A percentile compares a stretch with the other conserved stretches of the same genome.
Conservation (phyloP, 2,329 filamentous ascomycete genomes). For the Calonectria multiphialidica region DNA sequence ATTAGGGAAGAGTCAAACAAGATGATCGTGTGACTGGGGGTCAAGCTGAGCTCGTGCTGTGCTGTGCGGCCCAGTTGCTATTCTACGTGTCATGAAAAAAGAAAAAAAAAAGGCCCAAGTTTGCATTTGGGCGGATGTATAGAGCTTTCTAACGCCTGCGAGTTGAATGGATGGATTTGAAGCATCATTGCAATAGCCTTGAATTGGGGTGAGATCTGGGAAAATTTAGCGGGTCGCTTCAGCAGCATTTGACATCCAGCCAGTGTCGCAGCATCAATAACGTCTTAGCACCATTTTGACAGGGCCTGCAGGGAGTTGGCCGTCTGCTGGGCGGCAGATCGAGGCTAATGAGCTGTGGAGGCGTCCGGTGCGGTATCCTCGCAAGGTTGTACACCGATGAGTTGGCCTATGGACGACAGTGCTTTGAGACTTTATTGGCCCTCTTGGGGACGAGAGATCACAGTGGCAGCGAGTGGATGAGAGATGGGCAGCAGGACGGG, state of each 20-base stretch:
- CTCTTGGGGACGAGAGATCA: background rate
- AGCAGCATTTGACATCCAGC: constrained; percentile 1
- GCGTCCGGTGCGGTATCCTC: background rate
- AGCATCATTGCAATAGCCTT: constrained; percentile 1
- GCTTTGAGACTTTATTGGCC: background rate
- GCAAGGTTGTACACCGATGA: constrained; percentile 2
- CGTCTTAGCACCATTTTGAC: background rate
- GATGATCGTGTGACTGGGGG: background rate
- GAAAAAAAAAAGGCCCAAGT: background rate
- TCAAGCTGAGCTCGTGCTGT: background rate
- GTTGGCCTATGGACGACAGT: background rate
- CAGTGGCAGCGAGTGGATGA: background rate
- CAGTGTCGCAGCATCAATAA: background rate
- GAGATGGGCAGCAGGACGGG: background rate
- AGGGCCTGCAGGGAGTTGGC: constrained; percentile 12
- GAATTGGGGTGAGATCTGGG: constrained; percentile 11
- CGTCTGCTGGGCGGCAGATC: constrained; percentile 19
- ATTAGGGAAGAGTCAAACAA: background rate
- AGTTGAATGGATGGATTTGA: constrained; percentile 12
- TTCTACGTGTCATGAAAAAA: background rate
- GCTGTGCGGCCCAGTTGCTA: background rate
- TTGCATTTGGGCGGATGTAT: background rate
- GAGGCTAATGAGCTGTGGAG: constrained; percentile 27
- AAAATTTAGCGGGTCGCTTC: constrained; percentile 23
- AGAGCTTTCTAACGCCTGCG: background rate